Evolutionary conservation across 495 filamentous ascomycete genomes (phyloP).

Genomic region (Hypoxylon trugodes): DNA sequence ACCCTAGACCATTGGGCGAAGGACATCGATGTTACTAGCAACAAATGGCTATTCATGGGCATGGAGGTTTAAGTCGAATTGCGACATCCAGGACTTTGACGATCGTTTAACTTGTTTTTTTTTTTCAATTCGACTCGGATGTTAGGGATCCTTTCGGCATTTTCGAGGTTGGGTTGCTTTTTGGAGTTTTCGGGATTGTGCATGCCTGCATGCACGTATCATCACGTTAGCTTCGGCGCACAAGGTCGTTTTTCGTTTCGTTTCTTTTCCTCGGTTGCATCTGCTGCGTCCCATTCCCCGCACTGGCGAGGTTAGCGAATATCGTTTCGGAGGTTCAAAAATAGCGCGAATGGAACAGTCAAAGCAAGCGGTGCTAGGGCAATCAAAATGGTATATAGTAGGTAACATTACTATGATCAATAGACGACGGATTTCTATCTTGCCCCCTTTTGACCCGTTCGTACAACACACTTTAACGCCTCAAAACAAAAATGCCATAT

Average conservation of each 20-base stretch:
- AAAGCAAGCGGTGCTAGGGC: conserved; percentile 24
- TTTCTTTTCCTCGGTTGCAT: conserved; percentile 17
- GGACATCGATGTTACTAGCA: conserved; percentile 65
- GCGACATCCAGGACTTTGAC: conserved; percentile 6
- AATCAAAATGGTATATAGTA: too few relatives aligned
- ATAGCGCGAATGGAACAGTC: conserved; percentile 14
- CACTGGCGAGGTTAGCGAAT: neutral
- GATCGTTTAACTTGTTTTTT: conserved; percentile 8
- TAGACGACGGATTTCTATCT: conserved; percentile 30
- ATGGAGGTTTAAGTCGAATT: conserved; percentile 84
- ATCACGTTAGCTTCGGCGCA: conserved; percentile 19
- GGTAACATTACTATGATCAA: conserved; percentile 38
- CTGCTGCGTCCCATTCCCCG: conserved; percentile 26
- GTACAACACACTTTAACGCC: conserved; percentile 31
- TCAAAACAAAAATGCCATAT: conserved; percentile 12
- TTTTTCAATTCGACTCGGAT: conserved; percentile 9
- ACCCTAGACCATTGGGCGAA: conserved; percentile 77
- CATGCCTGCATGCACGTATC: conserved; percentile 19
- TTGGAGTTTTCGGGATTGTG: conserved; percentile 27
- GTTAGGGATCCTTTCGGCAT: conserved; percentile 10
- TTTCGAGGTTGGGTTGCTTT: conserved; percentile 29
- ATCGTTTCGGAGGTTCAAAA: conserved; percentile 16
- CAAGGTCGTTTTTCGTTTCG: conserved; percentile 5
- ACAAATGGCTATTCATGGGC: conserved; percentile 82
- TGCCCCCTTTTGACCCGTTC: conserved; percentile 6